Evolutionary conservation across 257 asterid species (phyloP), one percentile per base, ranked within the genome.

Genomic region (Orobanche coerulescens): DNA sequence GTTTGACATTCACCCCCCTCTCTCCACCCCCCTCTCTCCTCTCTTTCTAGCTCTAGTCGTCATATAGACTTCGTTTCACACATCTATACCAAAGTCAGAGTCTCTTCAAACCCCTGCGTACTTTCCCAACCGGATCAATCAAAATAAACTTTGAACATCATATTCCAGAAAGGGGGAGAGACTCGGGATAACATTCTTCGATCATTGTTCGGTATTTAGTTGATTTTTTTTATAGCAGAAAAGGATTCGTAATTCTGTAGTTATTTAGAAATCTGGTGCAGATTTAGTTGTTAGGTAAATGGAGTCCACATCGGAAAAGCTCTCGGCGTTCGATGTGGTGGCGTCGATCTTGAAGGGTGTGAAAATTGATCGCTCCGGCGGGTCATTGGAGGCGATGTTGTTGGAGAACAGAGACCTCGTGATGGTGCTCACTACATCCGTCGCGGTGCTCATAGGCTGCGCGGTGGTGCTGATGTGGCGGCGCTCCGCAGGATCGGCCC

Each of bases 381-480:
- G 68, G 30, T 67, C 75, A 39, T 31, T 80, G 64, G 74, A 75
- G 65, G 69, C 90, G 64, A 72, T 84, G 85, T 42, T 88, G 67
- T 23, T 73, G 83, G 90, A 83, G 66, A 88, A 88, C 46, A 81
- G 66, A 62, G 94, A 86, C 74, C 66, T 84, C 20, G 62, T 75
- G 74, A 78, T 83, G 99, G 73, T 84, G 56, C 69, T 88, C 62
- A 79, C 94, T 11, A 93, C 99, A 0, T 86, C 97, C 2, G 46
- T 86, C 18, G 96, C 94, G 49, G 84, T 93, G 47, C 76, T 93
- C 60, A 75, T 86, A 15, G 99, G 99, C 30, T 93, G 79, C 47
- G 86, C 81, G 0, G 84, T 80, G 26, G 78, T 85, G 20, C 58
- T 89, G 66, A 43, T 84, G 0, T 86, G 87, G 95, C 78, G 95